Evolutionary conservation across 2,329 filamentous ascomycete genomes (phyloP), one percentile per base, ranked within the genome.

Genomic region (Microcera coccophila): DNA sequence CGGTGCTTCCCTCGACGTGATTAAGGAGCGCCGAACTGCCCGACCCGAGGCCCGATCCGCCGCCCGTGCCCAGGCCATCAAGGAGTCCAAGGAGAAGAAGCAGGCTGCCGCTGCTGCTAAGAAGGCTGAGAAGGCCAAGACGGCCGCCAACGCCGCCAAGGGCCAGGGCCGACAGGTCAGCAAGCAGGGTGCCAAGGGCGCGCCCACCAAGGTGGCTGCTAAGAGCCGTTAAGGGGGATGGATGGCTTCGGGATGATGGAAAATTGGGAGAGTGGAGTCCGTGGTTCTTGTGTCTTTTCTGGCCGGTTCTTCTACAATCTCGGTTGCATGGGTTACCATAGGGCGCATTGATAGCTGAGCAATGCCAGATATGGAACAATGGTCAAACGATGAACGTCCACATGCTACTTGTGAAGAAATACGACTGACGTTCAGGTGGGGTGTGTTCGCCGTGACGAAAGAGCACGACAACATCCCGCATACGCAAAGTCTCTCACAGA

Each of bases 61-160:
- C 65, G 90, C 90, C 68, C 91, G 93, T 69, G 77, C 80, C 61
- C 78, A 84, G 62, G 91, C 93, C 72, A 90, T 97, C 78, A 91
- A 91, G 81, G 90, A 94, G 71, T 87, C 84, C 78, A 98, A 98
- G 87, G 90, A 95, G 73, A 96, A 97, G 90, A 95, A 94, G 81
- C 77, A 84, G 58, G 90, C 83, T 54, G 80, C 82, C 52, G 84
- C 88, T 74, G 87, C 82, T 70, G 84, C 82, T 72, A 98, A 97
- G 89, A 98, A 97, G 87, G 87, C 88, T 48, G 90, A 97, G 77
- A 98, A 98, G 89, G 93, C 93, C 65, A 97, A 97, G 87, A 78
- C 63, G 66, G 90, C 90, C 57, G 81, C 85, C 60, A 64, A 60
- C 51, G 80, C 84, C 59, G 75, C 84, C 69, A 85, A 87, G 76